Evolutionary conservation across 176 grass and related monocot genomes (phyloP).

Genomic region (Oryza longistaminata): DNA sequence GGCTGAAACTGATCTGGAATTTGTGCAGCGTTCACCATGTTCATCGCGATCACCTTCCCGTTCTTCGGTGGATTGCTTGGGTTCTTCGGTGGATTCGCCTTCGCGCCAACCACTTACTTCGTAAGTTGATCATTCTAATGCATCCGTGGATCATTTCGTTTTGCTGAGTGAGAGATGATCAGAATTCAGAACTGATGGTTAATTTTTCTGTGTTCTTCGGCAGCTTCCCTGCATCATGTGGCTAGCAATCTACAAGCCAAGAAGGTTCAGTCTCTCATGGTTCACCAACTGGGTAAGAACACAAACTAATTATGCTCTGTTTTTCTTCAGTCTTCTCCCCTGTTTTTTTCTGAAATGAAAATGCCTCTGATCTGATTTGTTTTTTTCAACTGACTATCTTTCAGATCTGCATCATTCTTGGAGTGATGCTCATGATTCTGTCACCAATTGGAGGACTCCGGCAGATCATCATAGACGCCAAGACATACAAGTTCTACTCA

Average conservation of each 20-base stretch:
- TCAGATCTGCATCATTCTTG: constrained; percentile 86
- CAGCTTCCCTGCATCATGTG: constrained; percentile 94
- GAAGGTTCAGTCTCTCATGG: constrained; percentile 76
- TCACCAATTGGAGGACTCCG: constrained; percentile 77
- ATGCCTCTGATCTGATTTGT: not conserved
- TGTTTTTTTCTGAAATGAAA: not conserved
- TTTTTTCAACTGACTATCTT: not conserved
- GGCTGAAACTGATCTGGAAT: not conserved
- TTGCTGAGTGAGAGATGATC: not conserved
- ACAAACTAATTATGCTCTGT: not conserved
- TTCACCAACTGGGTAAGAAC: constrained; percentile 72
- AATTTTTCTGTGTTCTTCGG: not conserved
- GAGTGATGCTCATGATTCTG: constrained; percentile 66
- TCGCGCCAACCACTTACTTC: constrained; percentile 85
- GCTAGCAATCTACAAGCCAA: constrained; percentile 86
- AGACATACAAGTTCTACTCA: constrained; percentile 67
- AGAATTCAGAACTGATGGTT: not conserved
- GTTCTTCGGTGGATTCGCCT: constrained; percentile 89
- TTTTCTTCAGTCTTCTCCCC: not conserved
- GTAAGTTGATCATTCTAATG: no score
- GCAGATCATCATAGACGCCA: constrained; percentile 59
- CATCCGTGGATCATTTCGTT: not conserved
- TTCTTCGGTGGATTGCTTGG: constrained; percentile 82
- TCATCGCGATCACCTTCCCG: constrained; percentile 81
- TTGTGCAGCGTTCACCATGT: constrained; percentile 85